Percentiles rank a stretch among this genome's conserved stretches.
Evolutionary conservation across 768 basidiomycete species (phyloP).

Genomic region (Mrakia gelida): DNA sequence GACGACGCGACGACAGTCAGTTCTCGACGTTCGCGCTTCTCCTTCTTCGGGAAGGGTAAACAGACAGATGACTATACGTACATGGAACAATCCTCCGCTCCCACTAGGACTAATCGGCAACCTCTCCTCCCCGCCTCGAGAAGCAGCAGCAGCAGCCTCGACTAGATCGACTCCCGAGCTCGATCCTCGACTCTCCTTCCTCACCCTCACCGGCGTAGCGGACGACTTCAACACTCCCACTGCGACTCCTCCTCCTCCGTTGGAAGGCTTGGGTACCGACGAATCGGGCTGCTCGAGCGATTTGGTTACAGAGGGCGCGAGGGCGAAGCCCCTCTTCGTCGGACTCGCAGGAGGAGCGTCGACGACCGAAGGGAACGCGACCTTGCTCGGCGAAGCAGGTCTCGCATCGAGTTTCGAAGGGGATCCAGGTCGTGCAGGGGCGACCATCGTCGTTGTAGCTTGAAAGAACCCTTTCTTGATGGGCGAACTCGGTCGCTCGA

Average conservation of each 20-base stretch:
- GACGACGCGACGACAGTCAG: no score
- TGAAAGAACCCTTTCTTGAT: neutral
- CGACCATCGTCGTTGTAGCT: neutral
- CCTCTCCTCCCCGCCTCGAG: neutral
- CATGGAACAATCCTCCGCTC: neutral
- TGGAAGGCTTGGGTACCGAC: no score
- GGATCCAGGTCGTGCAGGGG: neutral
- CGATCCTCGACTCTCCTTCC: neutral
- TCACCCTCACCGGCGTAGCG: neutral
- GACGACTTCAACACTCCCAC: neutral
- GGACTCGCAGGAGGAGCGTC: neutral
- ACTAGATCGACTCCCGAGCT: neutral
- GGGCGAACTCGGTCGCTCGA: neutral
- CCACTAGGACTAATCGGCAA: neutral
- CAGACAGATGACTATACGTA: neutral
- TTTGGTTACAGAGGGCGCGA: no score
- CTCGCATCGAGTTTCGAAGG: neutral
- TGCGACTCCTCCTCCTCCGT: no score
- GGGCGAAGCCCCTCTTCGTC: no score
- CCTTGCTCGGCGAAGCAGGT: neutral
- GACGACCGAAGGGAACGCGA: neutral
- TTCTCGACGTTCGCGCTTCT: neutral
- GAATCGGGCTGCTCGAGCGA: no score
- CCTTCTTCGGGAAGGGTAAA: no score
- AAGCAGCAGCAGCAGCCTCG: neutral